Conservation (phyloP, 768 basidiomycete species). For the Phanerodontia chrysosporium region DNA sequence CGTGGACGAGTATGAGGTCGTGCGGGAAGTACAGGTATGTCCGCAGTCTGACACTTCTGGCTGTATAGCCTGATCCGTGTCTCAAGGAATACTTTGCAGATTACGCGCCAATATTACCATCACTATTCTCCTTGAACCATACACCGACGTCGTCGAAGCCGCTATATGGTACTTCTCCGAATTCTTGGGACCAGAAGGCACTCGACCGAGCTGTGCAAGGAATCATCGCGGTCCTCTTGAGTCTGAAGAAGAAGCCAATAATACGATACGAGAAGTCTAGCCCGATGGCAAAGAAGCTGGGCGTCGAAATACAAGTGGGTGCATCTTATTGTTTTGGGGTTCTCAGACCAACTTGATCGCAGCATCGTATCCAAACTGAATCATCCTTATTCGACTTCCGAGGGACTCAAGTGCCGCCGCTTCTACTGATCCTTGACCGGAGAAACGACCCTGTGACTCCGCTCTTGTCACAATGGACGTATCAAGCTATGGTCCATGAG, state of each 20-base stretch:
- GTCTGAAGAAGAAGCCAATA: slow-evolving; percentile 92
- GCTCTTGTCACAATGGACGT: slow-evolving; percentile 95
- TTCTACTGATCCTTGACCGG: slow-evolving; percentile 90
- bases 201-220: slow-evolving; percentile 79
- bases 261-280: slow-evolving; percentile 95
- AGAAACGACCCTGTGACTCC: slow-evolving; percentile 98
- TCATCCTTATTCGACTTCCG: slow-evolving; percentile 89
- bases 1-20: slow-evolving; percentile 94
- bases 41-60: background rate
- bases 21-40: slow-evolving; percentile 90
- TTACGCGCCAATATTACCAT: slow-evolving; percentile 83
- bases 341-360: no score
- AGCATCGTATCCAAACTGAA: slow-evolving; percentile 82
- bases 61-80: slow-evolving; percentile 13
- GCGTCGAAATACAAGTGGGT: slow-evolving; percentile 75
- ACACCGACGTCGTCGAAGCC: slow-evolving; percentile 57
- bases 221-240: slow-evolving; percentile 81
- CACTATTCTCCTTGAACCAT: slow-evolving; percentile 84
- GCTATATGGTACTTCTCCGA: slow-evolving; percentile 68
- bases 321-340: no score
- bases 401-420: slow-evolving; percentile 79
- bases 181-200: slow-evolving; percentile 69
- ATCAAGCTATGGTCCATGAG: slow-evolving; percentile 99
- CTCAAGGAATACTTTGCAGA: slow-evolving; percentile 95
- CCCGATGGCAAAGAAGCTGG: slow-evolving; percentile 85